Percentiles rank a stretch among this genome's conserved stretches.
These are phyloP conservation scores for Naganishia albida DNA, from an alignment of 1,284 basidiomycete genomes.

Conservation along the genomic window DNA sequence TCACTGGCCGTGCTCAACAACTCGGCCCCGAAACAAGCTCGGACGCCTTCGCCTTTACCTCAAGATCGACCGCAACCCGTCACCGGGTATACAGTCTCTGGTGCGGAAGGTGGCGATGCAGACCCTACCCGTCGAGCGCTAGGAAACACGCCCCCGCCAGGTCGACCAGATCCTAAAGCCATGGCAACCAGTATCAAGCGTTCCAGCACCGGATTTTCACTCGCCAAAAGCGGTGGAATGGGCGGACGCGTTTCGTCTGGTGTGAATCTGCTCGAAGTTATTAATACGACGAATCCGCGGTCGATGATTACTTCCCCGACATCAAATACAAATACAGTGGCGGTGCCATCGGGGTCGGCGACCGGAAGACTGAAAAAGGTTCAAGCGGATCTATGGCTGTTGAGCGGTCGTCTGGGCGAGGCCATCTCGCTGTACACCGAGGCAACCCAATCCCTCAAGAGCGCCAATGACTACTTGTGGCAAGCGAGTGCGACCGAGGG, in stretches of 20 bases:
- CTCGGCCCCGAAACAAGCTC: constrained; percentile 8
- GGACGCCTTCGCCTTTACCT: constrained; percentile 18
- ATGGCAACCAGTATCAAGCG: constrained; percentile 29
- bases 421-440: constrained; percentile 82
- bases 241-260: constrained; percentile 11
- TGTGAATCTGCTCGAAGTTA: constrained; percentile 22
- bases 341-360: constrained; percentile 11
- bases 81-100: not conserved
- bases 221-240: constrained; percentile 16
- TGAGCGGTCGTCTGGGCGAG: constrained; percentile 77
- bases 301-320: not conserved
- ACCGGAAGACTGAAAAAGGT: constrained; percentile 71
- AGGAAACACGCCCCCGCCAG: constrained; percentile 27
- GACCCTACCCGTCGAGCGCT: constrained; percentile 24
- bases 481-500: constrained; percentile 83
- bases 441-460: constrained; percentile 70
- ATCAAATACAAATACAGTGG: constrained; percentile 11
- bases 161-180: constrained; percentile 18
- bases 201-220: constrained; percentile 30
- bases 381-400: constrained; percentile 80
- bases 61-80: constrained; percentile 21
- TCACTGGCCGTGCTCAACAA: constrained; percentile 31
- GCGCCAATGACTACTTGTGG: constrained; percentile 76
- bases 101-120: not conserved
- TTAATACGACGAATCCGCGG: constrained; percentile 25